A percentile compares a stretch with the other conserved stretches of the same genome.
Conservation (phyloP, 2,329 filamentous ascomycete species). For the Aureobasidium vineae region DNA sequence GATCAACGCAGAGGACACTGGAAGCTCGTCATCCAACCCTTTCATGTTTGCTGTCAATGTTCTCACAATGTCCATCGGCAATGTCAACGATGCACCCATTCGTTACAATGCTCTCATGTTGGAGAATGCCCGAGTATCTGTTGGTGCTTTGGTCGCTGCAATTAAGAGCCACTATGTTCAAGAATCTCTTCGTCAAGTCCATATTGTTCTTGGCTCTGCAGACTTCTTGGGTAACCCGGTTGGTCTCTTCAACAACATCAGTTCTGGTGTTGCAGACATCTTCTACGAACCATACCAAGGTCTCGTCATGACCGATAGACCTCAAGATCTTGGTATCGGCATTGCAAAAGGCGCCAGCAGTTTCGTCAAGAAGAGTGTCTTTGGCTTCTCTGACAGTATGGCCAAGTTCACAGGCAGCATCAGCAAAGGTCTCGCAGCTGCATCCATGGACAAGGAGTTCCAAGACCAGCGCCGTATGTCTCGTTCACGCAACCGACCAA, state of each 20-base stretch:
- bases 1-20: slow-evolving; percentile 93
- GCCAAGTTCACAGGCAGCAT: slow-evolving; percentile 97
- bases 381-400: slow-evolving; percentile 95
- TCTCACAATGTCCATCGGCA: slow-evolving; percentile 98
- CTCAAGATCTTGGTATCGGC: slow-evolving; percentile 89
- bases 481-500: slow-evolving; percentile 86
- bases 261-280: slow-evolving; percentile 93
- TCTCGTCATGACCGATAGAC: slow-evolving; percentile 91
- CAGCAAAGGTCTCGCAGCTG: slow-evolving; percentile 92
- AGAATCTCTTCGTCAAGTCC: slow-evolving; percentile 91
- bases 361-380: slow-evolving; percentile 98
- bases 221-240: slow-evolving; percentile 98
- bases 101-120: slow-evolving; percentile 90
- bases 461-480: slow-evolving; percentile 95
- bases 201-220: slow-evolving; percentile 94
- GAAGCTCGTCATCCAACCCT: slow-evolving; percentile 78
- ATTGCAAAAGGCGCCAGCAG: slow-evolving; percentile 96
- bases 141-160: slow-evolving; percentile 77
- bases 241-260: slow-evolving; percentile 96
- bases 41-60: slow-evolving; percentile 99
- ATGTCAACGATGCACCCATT: slow-evolving; percentile 96
- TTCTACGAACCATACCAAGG: slow-evolving; percentile 99
- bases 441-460: slow-evolving; percentile 97
- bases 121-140: slow-evolving; percentile 91
- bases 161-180: slow-evolving; percentile 95